phyloP scores from a whole-genome alignment of 306 rosid species.

The Oxytropis ochrocephala region DNA sequence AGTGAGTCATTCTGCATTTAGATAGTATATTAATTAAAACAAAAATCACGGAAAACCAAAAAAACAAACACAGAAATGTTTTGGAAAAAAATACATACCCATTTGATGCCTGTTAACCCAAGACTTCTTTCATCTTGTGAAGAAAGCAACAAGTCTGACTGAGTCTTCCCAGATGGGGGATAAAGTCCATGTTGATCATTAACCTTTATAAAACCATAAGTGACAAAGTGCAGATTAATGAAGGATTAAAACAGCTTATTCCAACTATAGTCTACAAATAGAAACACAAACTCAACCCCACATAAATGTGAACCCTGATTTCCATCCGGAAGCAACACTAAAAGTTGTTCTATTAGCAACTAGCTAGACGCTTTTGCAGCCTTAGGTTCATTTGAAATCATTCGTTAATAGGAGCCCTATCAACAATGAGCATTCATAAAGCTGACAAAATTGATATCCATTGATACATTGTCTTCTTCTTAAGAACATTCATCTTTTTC shows the following conservation, averaged over 20 bases:
- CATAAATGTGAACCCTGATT: background rate
- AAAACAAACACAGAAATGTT: background rate
- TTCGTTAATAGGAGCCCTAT: background rate
- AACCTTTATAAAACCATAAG: conserved; percentile 35
- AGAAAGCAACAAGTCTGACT: conserved; percentile 33
- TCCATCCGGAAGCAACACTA: background rate
- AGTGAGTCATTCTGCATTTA: conserved; percentile 56
- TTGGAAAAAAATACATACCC: conserved; percentile 45
- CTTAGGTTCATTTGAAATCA: conserved; percentile 7
- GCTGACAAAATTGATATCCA: background rate
- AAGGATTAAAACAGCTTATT: background rate
- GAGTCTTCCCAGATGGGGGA: conserved; percentile 32
- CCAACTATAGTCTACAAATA: conserved; percentile 4
- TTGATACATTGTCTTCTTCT: background rate
- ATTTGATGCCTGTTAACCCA: conserved; percentile 71
- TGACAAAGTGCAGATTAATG: background rate
- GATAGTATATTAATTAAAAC: conserved; percentile 9
- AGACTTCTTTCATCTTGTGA: conserved; percentile 74
- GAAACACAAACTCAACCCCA: background rate
- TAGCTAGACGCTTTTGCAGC: conserved; percentile 6
- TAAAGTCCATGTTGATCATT: conserved; percentile 31
- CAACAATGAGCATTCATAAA: background rate
- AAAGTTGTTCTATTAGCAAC: background rate
- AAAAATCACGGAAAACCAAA: background rate
- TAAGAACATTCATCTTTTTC: background rate